phyloP scores from a whole-genome alignment of 495 filamentous ascomycete species.

The Lineolata rhizophorae region DNA sequence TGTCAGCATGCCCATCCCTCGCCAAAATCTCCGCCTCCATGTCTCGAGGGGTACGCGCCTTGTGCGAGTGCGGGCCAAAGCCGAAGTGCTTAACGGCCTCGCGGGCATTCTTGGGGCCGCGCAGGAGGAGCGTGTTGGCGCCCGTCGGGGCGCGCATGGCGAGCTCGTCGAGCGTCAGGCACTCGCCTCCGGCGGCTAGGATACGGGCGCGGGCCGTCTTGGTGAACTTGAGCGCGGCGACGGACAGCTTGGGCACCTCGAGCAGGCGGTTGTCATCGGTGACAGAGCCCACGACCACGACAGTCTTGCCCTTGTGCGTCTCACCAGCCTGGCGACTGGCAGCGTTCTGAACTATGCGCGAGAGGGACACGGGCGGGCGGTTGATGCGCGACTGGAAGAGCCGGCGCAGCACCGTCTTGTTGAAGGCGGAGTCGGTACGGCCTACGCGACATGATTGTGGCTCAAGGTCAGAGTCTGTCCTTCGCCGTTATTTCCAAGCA shows the following conservation, averaged over 20 bases:
- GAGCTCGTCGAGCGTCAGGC: conserved; percentile 86
- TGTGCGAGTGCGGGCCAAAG: conserved; percentile 88
- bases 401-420: conserved; percentile 87
- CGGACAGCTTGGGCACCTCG: conserved; percentile 66
- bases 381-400: conserved; percentile 96
- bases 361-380: conserved; percentile 84
- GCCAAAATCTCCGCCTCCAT: background rate
- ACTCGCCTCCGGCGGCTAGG: conserved; percentile 77
- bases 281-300: conserved; percentile 81
- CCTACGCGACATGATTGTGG: conserved; percentile 29
- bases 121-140: conserved; percentile 79
- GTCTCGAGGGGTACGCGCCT: conserved; percentile 33
- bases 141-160: conserved; percentile 84
- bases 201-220: conserved; percentile 87
- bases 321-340: conserved; percentile 32
- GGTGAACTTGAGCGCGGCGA: conserved; percentile 90
- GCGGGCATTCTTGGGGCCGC: conserved; percentile 88
- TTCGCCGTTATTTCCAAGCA: background rate
- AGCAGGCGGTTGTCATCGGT: conserved; percentile 84
- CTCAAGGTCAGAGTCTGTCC: conserved; percentile 1
- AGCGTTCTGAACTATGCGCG: conserved; percentile 56
- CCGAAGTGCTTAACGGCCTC: conserved; percentile 99
- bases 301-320: conserved; percentile 62
- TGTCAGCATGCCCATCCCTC: no score
- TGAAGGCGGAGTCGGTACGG: conserved; percentile 90